phyloP scores from a whole-genome alignment of 306 rosid genomes.

The Rosa chinensis region DNA sequence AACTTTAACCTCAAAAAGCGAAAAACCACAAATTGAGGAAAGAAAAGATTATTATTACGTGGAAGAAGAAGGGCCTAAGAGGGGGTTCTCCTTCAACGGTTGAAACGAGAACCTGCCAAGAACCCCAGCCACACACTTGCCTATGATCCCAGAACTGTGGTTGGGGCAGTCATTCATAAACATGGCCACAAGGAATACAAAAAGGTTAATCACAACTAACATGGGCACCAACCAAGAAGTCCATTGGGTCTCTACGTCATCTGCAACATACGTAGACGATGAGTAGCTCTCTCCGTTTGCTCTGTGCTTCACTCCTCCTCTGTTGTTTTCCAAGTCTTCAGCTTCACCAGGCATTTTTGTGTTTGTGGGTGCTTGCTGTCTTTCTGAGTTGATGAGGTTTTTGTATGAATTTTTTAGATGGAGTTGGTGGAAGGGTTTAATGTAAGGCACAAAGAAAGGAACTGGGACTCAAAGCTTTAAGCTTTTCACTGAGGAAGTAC shows the following conservation, averaged over 20 bases:
- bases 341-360: conserved; percentile 42
- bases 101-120: conserved; percentile 73
- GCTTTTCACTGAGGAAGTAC: neutral
- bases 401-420: neutral
- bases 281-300: conserved; percentile 20
- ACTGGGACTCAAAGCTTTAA: neutral
- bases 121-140: conserved; percentile 57
- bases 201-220: conserved; percentile 62
- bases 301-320: conserved; percentile 40
- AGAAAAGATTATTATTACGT: conserved; percentile 46
- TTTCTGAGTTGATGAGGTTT: conserved; percentile 10
- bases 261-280: conserved; percentile 33
- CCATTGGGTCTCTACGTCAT: conserved; percentile 57
- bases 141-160: conserved; percentile 28
- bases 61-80: conserved; percentile 78
- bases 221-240: conserved; percentile 81
- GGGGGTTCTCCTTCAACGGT: conserved; percentile 71
- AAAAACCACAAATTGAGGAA: neutral
- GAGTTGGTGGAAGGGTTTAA: conserved; percentile 36
- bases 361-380: conserved; percentile 14
- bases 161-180: conserved; percentile 72
- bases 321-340: conserved; percentile 68
- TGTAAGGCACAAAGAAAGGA: conserved; percentile 17
- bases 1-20: neutral
- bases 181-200: conserved; percentile 61